Percentiles rank a stretch among this genome's conserved stretches.
Conservation (phyloP, 2,329 filamentous ascomycete genomes). For the Trichophyton mentagrophytes region DNA sequence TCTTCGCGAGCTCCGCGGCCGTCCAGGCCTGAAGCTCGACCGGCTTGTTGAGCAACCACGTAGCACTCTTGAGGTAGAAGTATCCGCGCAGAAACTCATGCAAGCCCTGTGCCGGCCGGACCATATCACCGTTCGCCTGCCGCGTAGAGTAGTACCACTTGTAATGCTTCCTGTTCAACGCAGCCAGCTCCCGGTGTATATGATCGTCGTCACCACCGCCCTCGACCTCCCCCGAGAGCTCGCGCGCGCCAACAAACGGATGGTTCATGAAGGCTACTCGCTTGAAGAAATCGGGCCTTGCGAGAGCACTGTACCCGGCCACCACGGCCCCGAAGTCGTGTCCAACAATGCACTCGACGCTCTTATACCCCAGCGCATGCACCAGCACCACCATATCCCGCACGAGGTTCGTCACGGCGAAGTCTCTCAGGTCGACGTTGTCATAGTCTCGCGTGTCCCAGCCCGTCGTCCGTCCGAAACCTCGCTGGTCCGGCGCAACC, state of each 20-base stretch:
- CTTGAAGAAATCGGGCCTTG: constrained; percentile 52
- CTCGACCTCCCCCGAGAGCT: constrained; percentile 18
- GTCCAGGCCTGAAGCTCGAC: constrained; percentile 43
- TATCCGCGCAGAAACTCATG: constrained; percentile 53
- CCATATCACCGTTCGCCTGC: constrained; percentile 28
- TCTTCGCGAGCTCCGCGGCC: constrained; percentile 43
- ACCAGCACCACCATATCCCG: constrained; percentile 51
- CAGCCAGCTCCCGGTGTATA: constrained; percentile 45
- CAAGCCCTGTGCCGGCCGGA: constrained; percentile 36
- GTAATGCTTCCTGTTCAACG: constrained; percentile 52
- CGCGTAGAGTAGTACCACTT: constrained; percentile 44
- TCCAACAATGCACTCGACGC: constrained; percentile 48
- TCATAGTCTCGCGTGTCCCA: constrained; percentile 42
- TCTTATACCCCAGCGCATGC: constrained; percentile 46
- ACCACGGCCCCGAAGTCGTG: constrained; percentile 56
- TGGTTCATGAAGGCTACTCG: constrained; percentile 53
- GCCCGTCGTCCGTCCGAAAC: constrained; percentile 53
- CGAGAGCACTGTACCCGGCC: constrained; percentile 46
- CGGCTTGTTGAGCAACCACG: constrained; percentile 45
- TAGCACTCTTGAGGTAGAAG: constrained; percentile 54
- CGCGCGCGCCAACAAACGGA: constrained; percentile 45
- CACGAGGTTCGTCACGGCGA: constrained; percentile 46
- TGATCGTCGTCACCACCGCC: constrained; percentile 23
- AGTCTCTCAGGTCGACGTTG: constrained; percentile 44
- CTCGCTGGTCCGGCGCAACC: constrained; percentile 55